Conservation (phyloP, 2,329 filamentous ascomycete genomes). For the Ascocoryne sarcoides region DNA sequence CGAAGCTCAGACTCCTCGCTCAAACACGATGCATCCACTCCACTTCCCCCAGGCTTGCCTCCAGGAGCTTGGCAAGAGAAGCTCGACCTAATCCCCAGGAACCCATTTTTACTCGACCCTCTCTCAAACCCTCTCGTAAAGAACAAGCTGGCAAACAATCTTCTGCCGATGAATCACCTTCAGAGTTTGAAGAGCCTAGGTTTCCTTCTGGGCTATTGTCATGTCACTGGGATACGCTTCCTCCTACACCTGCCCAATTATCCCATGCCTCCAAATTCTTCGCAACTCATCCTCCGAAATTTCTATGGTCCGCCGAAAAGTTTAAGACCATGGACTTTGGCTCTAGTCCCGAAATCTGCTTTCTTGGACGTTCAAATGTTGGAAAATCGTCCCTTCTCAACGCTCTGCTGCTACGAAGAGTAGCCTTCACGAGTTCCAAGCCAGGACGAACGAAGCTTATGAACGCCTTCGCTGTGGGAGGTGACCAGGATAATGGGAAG, state of each 20-base stretch:
- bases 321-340: slow-evolving; percentile 51
- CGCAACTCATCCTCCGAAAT: slow-evolving; percentile 37
- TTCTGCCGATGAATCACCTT: no score
- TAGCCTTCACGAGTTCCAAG: slow-evolving; percentile 48
- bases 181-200: no score
- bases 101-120: no score
- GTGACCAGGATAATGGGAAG: slow-evolving; percentile 24
- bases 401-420: slow-evolving; percentile 42
- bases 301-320: slow-evolving; percentile 50
- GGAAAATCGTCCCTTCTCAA: slow-evolving; percentile 62
- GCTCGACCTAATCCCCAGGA: no score
- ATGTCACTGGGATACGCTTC: slow-evolving; percentile 42
- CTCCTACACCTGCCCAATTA: slow-evolving; percentile 36
- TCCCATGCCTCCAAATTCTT: slow-evolving; percentile 38
- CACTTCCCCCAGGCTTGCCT: no score
- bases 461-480: slow-evolving; percentile 56
- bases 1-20: no score
- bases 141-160: no score
- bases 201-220: slow-evolving; percentile 21
- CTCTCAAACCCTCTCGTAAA: no score
- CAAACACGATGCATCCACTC: no score
- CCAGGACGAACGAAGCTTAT: slow-evolving; percentile 55
- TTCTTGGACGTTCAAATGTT: slow-evolving; percentile 62
- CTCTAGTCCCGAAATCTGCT: slow-evolving; percentile 33
- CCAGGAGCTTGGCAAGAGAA: no score